Evolutionary conservation across 345 rosid species (phyloP).

Genomic region (Eucalyptus albens): DNA sequence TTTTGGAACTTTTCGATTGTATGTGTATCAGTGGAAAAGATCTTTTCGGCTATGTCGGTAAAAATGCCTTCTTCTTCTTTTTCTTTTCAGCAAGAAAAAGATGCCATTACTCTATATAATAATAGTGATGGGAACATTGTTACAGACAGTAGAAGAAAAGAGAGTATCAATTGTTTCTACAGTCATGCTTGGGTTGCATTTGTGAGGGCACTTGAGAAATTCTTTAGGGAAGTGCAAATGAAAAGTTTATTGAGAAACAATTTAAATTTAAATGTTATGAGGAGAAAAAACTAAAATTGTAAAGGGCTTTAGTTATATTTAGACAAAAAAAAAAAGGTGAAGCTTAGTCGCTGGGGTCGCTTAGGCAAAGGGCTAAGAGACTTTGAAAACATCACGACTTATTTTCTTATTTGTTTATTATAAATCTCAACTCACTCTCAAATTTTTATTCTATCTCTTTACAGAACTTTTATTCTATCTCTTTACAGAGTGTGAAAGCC

Average conservation of each 20-base stretch:
- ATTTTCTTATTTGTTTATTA: too few relatives aligned
- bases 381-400: not conserved
- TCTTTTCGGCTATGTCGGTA: not conserved
- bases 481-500: accelerated
- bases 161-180: not conserved
- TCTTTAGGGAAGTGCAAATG: not conserved
- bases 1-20: not conserved
- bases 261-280: accelerated
- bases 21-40: too few relatives aligned
- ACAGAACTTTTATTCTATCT: accelerated
- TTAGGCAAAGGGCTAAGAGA: not conserved
- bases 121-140: not conserved
- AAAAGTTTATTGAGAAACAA: accelerated
- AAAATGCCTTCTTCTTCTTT: not conserved
- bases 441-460: too few relatives aligned
- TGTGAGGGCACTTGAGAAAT: accelerated
- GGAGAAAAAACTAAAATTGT: too few relatives aligned
- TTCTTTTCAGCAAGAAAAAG: not conserved
- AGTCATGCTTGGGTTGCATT: not conserved
- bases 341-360: accelerated
- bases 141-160: accelerated
- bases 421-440: too few relatives aligned
- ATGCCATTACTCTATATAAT: not conserved
- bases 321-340: not conserved
- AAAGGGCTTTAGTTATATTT: not conserved